These are phyloP conservation scores for Madurella mycetomatis DNA, from an alignment of 2,329 filamentous ascomycete genomes.

Conservation along the genomic window DNA sequence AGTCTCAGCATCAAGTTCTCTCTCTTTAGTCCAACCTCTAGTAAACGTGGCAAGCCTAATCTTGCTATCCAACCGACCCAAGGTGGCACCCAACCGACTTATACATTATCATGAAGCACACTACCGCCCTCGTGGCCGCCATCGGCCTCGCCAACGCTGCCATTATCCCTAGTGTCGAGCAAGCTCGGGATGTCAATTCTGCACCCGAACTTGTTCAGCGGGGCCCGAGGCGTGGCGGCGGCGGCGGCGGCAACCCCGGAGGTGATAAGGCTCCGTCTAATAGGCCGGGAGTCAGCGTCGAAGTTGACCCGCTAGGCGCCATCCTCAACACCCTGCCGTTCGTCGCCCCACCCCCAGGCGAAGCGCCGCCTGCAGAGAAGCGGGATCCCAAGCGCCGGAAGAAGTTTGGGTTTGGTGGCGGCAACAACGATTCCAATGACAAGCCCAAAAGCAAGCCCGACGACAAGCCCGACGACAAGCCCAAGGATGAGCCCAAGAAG, in stretches of 20 bases:
- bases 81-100: not conserved
- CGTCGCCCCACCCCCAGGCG: not conserved
- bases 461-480: not conserved
- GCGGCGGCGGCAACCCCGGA: not conserved
- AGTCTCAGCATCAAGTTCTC: not conserved
- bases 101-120: not conserved
- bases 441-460: not conserved
- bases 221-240: not conserved
- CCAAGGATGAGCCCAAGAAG: no score
- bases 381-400: no score
- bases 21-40: not conserved
- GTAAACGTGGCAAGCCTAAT: not conserved
- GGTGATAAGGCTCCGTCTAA: not conserved
- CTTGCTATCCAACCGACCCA: not conserved
- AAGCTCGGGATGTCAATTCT: not conserved
- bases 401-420: no score
- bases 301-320: not conserved
- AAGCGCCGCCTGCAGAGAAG: not conserved
- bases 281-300: not conserved
- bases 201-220: not conserved
- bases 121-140: not conserved
- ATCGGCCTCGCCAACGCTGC: not conserved
- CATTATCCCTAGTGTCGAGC: not conserved
- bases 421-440: no score
- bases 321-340: not conserved